Evolutionary conservation across 306 rosid species (phyloP), one percentile per base, ranked within the genome.

Genomic region (Betula pendula): DNA sequence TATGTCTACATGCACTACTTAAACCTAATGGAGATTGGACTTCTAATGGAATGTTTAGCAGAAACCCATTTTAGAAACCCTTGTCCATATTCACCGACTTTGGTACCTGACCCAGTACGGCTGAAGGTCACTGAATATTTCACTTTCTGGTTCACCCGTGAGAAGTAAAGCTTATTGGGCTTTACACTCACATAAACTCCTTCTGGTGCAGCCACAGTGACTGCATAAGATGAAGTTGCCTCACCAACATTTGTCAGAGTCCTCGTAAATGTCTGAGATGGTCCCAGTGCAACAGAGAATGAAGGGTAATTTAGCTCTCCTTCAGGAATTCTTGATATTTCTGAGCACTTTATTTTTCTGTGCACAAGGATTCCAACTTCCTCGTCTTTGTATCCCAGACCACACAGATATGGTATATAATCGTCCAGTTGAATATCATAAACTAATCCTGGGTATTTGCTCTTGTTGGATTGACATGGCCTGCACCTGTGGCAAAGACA

Each of bases 251-350:
- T 90, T 70, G 94, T 91, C 70, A 91, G 86, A 2, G 97, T 87
- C 85, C 96, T 84, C n/a, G 85, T 87, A 86, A 89, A 82, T 73
- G 88, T 86, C 78, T 91, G 82, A 1, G 89, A 71, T 71, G 85
- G 75, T 59, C 89, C 92, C 72, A 88, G 85, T 43, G 56, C 75
- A 70, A 86, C 81, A 2, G 92, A 83, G 85, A 88, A 88, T 27
- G 91, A 88, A 56, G 97, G 97, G 72, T 91, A 91, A 80, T 91
- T 91, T 55, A 91, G 92, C 74, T 89, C 78, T 86, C 88, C 91
- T 79, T 91, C 91, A 0, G 90, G 80, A 70, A 88, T 91, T 83
- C 88, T 86, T 58, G 90, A 72, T 59, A 77, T 81, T 33, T 85
- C 80, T 20, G 88, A 79, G 85, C 94, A 89, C 66, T 71, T 82